phyloP scores from a whole-genome alignment of 768 basidiomycete genomes.

The Astraeus odoratus region DNA sequence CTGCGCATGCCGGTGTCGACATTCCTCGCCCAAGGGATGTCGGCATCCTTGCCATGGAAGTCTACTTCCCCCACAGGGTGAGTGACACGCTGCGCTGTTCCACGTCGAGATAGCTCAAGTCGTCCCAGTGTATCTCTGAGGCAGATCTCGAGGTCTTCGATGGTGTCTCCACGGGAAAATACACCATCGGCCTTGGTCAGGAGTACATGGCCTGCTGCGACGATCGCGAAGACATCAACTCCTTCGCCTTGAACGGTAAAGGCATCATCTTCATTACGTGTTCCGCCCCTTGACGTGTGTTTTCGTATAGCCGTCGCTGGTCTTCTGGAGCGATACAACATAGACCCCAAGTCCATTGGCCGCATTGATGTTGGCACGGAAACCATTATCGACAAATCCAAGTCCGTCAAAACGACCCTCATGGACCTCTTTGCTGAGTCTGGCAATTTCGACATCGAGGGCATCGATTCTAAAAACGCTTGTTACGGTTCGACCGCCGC shows the following conservation, averaged over 20 bases:
- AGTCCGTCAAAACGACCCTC: constrained; percentile 95
- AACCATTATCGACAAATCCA: constrained; percentile 99
- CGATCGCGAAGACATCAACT: constrained; percentile 99
- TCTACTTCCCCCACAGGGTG: constrained; percentile 91
- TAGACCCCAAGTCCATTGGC: constrained; percentile 94
- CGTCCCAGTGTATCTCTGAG: constrained; percentile 83
- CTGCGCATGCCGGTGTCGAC: constrained; percentile 9
- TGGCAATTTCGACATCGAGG: constrained; percentile 96
- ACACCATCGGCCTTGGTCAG: constrained; percentile 97
- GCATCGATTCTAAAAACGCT: constrained; percentile 98
- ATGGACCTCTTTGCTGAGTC: constrained; percentile 95
- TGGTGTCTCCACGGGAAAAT: constrained; percentile 91
- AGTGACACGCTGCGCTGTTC: constrained; percentile 25
- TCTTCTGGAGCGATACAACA: constrained; percentile 88
- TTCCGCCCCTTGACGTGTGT: not conserved
- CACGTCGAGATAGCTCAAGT: constrained; percentile 3
- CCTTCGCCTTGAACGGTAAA: constrained; percentile 89
- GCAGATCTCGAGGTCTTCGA: constrained; percentile 91
- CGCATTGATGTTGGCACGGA: constrained; percentile 98
- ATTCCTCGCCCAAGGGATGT: constrained; percentile 78
- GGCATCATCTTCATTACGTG: not conserved
- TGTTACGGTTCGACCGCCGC: constrained; percentile 99
- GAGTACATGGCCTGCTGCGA: constrained; percentile 99
- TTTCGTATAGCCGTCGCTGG: constrained; percentile 73
- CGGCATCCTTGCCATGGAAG: constrained; percentile 88